These are phyloP conservation scores for Microdochium paspali DNA, from an alignment of 2,329 filamentous ascomycete genomes.

Conservation along the genomic window DNA sequence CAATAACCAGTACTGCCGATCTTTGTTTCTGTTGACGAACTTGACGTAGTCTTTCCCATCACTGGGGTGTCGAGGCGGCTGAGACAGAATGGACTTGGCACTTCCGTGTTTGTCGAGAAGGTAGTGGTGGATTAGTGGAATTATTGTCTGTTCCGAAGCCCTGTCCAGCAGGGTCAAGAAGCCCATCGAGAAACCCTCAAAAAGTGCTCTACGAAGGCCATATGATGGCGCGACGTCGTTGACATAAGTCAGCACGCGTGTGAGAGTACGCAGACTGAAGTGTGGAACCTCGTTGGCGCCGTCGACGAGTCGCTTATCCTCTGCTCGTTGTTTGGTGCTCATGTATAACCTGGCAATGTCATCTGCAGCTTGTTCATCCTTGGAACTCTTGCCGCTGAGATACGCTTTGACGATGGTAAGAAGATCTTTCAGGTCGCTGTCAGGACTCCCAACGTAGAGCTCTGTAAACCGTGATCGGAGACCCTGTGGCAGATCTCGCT, in stretches of 20 bases:
- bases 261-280: conserved; percentile 91
- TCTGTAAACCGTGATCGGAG: conserved; percentile 91
- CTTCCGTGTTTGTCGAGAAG: conserved; percentile 65
- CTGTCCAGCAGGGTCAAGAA: conserved; percentile 84
- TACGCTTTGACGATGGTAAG: conserved; percentile 84
- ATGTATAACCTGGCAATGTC: conserved; percentile 85
- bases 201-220: conserved; percentile 75
- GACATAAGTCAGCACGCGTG: conserved; percentile 81
- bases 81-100: conserved; percentile 63
- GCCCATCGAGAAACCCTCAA: conserved; percentile 96
- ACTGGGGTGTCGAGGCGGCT: conserved; percentile 65
- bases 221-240: conserved; percentile 77
- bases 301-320: conserved; percentile 80
- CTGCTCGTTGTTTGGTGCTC: conserved; percentile 72
- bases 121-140: conserved; percentile 72
- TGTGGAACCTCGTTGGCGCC: conserved; percentile 93
- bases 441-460: conserved; percentile 85
- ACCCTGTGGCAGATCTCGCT: conserved; percentile 83
- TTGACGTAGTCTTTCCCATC: conserved; percentile 73
- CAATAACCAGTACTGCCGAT: conserved; percentile 81
- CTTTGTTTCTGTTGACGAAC: conserved; percentile 55
- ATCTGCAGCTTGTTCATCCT: conserved; percentile 63
- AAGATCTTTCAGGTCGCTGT: conserved; percentile 77
- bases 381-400: conserved; percentile 60
- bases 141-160: conserved; percentile 69